Evolutionary conservation across 176 grass and related monocot species (phyloP).

Genomic region (Paspalum vaginatum): DNA sequence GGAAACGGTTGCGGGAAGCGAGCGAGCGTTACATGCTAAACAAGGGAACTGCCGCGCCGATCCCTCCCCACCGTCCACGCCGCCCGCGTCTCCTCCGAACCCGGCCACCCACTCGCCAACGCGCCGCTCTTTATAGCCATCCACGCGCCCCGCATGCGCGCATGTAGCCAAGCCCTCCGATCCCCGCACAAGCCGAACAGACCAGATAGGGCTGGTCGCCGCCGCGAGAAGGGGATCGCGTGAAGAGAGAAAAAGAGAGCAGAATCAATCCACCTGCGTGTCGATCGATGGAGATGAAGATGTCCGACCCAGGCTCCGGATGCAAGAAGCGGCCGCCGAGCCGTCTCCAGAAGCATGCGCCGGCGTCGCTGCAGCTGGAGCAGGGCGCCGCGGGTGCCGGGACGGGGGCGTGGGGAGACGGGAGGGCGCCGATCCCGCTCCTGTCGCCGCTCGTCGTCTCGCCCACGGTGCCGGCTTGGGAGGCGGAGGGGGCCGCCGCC

Average conservation of each 20-base stretch:
- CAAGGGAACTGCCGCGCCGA: not conserved
- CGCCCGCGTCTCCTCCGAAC: conserved; percentile 36
- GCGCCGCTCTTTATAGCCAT: conserved; percentile 38
- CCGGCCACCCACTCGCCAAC: conserved; percentile 39
- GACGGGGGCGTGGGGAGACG: conserved; percentile 23
- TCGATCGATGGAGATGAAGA: conserved; percentile 46
- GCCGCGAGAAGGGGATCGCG: not conserved
- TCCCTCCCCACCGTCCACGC: conserved; percentile 49
- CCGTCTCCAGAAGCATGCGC: conserved; percentile 72
- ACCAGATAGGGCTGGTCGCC: not conserved
- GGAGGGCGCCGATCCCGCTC: conserved; percentile 44
- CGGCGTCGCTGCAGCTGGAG: conserved; percentile 66
- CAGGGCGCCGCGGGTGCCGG: not conserved
- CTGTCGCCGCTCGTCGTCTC: conserved; percentile 55
- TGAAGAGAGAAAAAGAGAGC: not conserved
- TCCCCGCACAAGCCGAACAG: not conserved
- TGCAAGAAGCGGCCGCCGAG: conserved; percentile 53
- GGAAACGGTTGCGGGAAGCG: not conserved
- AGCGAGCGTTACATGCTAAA: not conserved
- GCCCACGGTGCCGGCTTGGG: conserved; percentile 28
- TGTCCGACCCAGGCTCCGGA: not conserved
- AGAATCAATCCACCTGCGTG: not conserved
- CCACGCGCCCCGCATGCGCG: conserved; percentile 35
- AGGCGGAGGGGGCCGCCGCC: not conserved
- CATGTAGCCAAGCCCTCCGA: not conserved